Conservation (phyloP, 805 yeast genomes). For the Saturnispora dispora region DNA sequence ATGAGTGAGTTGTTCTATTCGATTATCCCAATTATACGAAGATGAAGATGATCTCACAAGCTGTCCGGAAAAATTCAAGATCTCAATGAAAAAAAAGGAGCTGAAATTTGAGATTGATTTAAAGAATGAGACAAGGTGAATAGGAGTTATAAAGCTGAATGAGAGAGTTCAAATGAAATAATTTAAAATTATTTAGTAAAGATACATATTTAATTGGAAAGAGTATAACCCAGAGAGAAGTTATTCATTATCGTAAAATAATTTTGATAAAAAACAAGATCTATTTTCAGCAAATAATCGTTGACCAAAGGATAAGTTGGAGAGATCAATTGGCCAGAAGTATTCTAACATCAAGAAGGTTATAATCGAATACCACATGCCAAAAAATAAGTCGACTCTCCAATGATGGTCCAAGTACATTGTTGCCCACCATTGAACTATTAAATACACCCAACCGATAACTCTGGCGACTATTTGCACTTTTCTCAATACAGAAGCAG, state of each 20-base stretch:
- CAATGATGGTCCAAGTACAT: slow-evolving; percentile 68
- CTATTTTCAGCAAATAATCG: background rate
- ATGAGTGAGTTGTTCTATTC: no score
- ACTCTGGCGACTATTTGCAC: slow-evolving; percentile 18
- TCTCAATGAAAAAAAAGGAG: background rate
- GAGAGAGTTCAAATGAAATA: background rate
- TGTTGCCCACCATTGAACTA: slow-evolving; percentile 67
- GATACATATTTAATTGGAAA: background rate
- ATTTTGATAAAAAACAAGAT: background rate
- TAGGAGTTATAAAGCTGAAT: background rate
- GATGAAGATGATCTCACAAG: background rate
- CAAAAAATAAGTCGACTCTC: slow-evolving; percentile 51
- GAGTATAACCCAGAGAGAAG: background rate
- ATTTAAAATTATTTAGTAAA: background rate
- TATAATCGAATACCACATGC: slow-evolving; percentile 41
- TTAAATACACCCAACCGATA: slow-evolving; percentile 35
- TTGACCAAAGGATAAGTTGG: background rate
- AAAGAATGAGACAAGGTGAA: background rate
- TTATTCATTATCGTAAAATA: background rate
- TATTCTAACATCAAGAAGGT: slow-evolving; percentile 31
- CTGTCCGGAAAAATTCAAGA: background rate
- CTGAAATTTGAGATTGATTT: background rate
- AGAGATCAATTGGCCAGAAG: background rate
- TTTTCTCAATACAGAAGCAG: background rate
- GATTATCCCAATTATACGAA: background rate